Evolutionary conservation across 1,139 yeast species (phyloP).

Genomic region (Diutina sp.): DNA sequence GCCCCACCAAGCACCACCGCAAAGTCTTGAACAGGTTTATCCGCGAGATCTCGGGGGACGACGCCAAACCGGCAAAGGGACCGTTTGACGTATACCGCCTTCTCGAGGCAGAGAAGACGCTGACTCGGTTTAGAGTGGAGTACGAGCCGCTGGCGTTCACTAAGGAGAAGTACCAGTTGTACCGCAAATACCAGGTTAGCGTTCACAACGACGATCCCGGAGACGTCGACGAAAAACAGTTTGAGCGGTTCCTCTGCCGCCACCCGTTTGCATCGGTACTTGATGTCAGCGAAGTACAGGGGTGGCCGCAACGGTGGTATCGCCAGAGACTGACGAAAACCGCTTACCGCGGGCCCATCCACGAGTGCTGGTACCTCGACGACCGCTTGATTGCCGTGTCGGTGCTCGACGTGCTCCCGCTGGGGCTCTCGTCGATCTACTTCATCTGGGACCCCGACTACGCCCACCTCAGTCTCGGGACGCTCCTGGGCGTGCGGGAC

Average conservation of each 20-base stretch:
- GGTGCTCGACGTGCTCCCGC: slow-evolving; percentile 66
- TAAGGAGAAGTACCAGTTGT: slow-evolving; percentile 52
- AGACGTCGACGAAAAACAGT: slow-evolving; percentile 33
- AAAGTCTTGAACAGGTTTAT: slow-evolving; percentile 53
- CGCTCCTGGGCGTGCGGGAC: slow-evolving; percentile 65
- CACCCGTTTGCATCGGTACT: slow-evolving; percentile 35
- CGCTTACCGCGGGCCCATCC: slow-evolving; percentile 38
- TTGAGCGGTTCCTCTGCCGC: slow-evolving; percentile 55
- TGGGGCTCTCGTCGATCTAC: slow-evolving; percentile 73
- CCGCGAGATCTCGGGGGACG: slow-evolving; percentile 16
- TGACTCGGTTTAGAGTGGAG: slow-evolving; percentile 29
- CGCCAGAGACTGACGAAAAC: neutral
- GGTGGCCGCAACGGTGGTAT: neutral
- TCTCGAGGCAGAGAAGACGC: slow-evolving; percentile 13
- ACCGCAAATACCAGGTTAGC: slow-evolving; percentile 50
- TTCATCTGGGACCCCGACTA: slow-evolving; percentile 83
- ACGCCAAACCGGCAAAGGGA: neutral
- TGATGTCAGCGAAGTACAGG: slow-evolving; percentile 13
- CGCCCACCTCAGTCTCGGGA: slow-evolving; percentile 62
- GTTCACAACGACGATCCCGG: slow-evolving; percentile 54
- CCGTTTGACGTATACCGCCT: slow-evolving; percentile 16
- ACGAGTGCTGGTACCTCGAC: slow-evolving; percentile 65
- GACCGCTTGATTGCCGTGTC: slow-evolving; percentile 61
- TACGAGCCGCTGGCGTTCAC: slow-evolving; percentile 44
- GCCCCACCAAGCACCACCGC: slow-evolving; percentile 53